Evolutionary conservation across 2,329 filamentous ascomycete genomes (phyloP).

Genomic region (Stagonosporopsis chrysanthemi): DNA sequence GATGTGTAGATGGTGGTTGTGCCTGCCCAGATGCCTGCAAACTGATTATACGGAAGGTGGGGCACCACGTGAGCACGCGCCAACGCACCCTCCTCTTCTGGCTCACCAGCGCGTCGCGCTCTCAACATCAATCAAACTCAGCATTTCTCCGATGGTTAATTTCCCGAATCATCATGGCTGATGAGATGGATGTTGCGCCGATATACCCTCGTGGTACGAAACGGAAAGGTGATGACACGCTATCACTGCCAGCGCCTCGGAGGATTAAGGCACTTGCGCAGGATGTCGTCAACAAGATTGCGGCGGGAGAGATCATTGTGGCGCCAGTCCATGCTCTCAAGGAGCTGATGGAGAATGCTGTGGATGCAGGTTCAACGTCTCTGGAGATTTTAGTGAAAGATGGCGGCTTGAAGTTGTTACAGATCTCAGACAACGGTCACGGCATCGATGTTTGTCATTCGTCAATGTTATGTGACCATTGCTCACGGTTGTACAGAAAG

Average conservation of each 20-base stretch:
- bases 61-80: constrained; percentile 25
- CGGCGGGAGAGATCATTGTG: constrained; percentile 97
- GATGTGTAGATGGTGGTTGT: background rate
- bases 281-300: constrained; percentile 98
- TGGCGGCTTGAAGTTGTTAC: constrained; percentile 90
- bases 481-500: constrained; percentile 66
- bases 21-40: constrained; percentile 9
- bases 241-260: constrained; percentile 49
- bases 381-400: constrained; percentile 94
- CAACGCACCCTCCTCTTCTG: constrained; percentile 21
- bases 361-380: constrained; percentile 93
- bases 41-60: constrained; percentile 9
- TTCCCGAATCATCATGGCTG: constrained; percentile 30
- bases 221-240: constrained; percentile 45
- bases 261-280: constrained; percentile 80
- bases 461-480: background rate
- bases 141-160: constrained; percentile 2
- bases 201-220: constrained; percentile 46
- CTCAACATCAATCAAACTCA: constrained; percentile 13
- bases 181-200: constrained; percentile 39
- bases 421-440: constrained; percentile 96
- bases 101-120: constrained; percentile 15
- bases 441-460: constrained; percentile 79
- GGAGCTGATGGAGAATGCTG: constrained; percentile 94
- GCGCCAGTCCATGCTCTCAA: constrained; percentile 96